Conservation (phyloP, 192 early-diverging fungal species). For the Linnemannia exigua region DNA sequence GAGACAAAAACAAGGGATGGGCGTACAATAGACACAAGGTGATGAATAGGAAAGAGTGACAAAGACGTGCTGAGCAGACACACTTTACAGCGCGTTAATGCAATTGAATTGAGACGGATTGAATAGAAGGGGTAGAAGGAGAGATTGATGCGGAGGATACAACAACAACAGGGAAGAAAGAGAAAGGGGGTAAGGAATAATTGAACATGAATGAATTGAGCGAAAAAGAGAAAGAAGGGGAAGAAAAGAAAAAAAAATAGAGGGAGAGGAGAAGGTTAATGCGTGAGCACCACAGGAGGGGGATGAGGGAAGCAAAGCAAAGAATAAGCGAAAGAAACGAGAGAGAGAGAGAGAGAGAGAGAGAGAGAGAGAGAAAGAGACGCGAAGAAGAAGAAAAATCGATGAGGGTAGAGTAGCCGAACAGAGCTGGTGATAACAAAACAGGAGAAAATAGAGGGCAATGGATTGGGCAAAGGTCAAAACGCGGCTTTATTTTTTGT, state of each 20-base stretch:
- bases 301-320: not conserved
- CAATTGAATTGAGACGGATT: not conserved
- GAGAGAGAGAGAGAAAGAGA: too few species aligned
- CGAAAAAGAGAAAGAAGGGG: not conserved
- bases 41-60: not conserved
- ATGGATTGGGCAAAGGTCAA: too few species aligned
- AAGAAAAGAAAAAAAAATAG: not conserved
- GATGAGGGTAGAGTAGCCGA: too few species aligned
- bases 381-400: too few species aligned
- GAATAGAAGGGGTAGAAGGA: not conserved
- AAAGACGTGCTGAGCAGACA: not conserved
- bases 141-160: not conserved
- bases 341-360: too few species aligned
- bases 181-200: not conserved
- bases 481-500: not conserved
- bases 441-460: too few species aligned
- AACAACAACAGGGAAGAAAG: not conserved
- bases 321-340: not conserved
- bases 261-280: constrained; percentile 1
- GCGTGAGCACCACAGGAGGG: not conserved
- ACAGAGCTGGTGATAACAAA: too few species aligned
- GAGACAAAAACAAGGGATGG: constrained; percentile 6
- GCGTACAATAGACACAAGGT: not conserved
- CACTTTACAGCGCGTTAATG: not conserved
- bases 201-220: not conserved